Conservation (phyloP, 2,329 filamentous ascomycete genomes). For the Acephala macrosclerotiorum region DNA sequence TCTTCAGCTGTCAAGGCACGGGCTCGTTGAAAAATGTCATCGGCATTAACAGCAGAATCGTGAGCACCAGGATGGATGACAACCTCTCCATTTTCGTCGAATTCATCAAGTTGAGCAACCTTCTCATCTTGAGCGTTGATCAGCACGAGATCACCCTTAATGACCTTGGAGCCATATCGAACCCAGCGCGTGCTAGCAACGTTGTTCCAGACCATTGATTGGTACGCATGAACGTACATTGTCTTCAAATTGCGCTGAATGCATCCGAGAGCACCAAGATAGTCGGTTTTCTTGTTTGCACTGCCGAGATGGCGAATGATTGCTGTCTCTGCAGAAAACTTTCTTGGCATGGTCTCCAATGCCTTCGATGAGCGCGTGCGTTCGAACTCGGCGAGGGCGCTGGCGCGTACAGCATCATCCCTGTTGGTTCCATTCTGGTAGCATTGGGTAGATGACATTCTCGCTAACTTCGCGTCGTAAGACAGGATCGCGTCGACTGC, state of each 20-base stretch:
- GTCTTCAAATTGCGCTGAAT: conserved; percentile 84
- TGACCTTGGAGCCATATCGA: conserved; percentile 73
- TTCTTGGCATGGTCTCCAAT: conserved; percentile 73
- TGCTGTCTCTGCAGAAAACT: conserved; percentile 80
- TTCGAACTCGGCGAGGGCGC: conserved; percentile 78
- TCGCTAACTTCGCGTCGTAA: conserved; percentile 71
- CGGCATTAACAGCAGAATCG: conserved; percentile 59
- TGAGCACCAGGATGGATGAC: conserved; percentile 61
- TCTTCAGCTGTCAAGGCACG: conserved; percentile 80
- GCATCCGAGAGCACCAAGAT: conserved; percentile 78
- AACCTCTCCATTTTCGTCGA: conserved; percentile 49
- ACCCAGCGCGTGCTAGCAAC: conserved; percentile 83
- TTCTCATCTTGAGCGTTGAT: conserved; percentile 34
- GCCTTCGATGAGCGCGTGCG: conserved; percentile 67
- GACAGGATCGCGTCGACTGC: conserved; percentile 80
- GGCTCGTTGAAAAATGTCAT: conserved; percentile 71
- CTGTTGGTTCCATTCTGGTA: conserved; percentile 60
- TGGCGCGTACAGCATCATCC: conserved; percentile 82
- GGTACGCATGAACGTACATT: conserved; percentile 98
- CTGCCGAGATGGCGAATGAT: conserved; percentile 77
- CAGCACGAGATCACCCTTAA: conserved; percentile 77
- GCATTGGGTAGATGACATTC: conserved; percentile 54
- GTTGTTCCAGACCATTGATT: conserved; percentile 93
- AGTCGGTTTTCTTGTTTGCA: conserved; percentile 62
- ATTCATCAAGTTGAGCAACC: conserved; percentile 35